Conservation (phyloP, 306 rosid species). For the Sophora flavescens region DNA sequence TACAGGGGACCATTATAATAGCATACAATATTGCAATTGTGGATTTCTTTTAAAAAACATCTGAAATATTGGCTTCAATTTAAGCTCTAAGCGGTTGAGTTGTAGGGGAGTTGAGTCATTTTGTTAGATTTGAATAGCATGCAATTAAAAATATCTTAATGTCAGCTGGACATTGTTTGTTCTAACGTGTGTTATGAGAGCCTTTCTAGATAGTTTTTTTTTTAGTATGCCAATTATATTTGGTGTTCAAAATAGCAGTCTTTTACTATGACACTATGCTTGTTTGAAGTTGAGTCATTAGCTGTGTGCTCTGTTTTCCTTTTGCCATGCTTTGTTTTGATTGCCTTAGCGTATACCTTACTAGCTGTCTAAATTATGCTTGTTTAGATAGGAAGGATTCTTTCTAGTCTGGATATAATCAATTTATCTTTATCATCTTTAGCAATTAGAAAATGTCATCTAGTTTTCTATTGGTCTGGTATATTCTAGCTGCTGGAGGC, state of each 20-base stretch:
- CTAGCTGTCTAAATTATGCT: conserved; percentile 22
- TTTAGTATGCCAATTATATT: not conserved
- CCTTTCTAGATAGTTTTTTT: not conserved
- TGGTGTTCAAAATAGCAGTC: not conserved
- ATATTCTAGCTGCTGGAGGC: conserved; percentile 92
- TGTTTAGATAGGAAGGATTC: conserved; percentile 11
- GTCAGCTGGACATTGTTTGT: conserved; percentile 4
- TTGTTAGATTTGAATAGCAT: conserved; percentile 22
- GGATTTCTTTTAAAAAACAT: conserved; percentile 8
- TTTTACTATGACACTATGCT: not conserved
- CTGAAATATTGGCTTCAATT: not conserved
- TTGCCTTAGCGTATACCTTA: conserved; percentile 11
- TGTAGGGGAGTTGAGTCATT: conserved; percentile 2
- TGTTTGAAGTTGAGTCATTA: not conserved
- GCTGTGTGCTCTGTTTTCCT: not conserved
- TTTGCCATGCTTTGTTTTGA: not conserved
- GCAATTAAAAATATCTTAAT: conserved; percentile 11
- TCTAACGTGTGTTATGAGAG: not conserved
- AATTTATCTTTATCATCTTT: conserved; percentile 30
- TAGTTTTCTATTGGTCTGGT: conserved; percentile 58
- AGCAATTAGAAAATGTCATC: conserved; percentile 41
- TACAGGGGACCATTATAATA: not conserved
- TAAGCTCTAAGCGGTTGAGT: conserved; percentile 6
- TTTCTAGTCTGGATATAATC: conserved; percentile 22
- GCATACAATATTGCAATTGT: conserved; percentile 11